A percentile compares a stretch with the other conserved stretches of the same genome.
Evolutionary conservation across 179 eudicot genomes (phyloP).

Genomic region (Patellifolia procumbens): DNA sequence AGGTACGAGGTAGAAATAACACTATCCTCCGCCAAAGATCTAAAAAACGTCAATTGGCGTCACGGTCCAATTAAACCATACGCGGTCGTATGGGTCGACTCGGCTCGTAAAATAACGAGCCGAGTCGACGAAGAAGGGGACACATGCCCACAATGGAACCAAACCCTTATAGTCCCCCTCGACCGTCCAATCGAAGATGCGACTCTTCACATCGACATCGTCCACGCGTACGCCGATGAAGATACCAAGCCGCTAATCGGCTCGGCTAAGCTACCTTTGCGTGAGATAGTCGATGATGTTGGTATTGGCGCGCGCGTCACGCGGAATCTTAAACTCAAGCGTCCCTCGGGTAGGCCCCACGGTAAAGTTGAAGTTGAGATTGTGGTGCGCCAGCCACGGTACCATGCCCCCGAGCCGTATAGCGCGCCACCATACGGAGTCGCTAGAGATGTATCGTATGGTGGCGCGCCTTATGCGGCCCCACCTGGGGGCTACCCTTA

Average conservation of each 20-base stretch:
- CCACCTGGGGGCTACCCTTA: too few relatives aligned
- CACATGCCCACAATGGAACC: constrained; percentile 59
- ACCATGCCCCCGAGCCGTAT: constrained; percentile 54
- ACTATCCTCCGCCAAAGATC: constrained; percentile 60
- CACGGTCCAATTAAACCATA: constrained; percentile 65
- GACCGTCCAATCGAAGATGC: constrained; percentile 53
- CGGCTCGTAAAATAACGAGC: constrained; percentile 50
- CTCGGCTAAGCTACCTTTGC: constrained; percentile 51
- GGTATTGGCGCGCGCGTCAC: constrained; percentile 39
- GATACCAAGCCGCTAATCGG: constrained; percentile 71
- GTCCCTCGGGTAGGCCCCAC: constrained; percentile 86
- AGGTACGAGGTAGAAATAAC: constrained; percentile 55
- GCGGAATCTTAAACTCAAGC: constrained; percentile 50
- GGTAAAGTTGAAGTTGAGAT: constrained; percentile 57
- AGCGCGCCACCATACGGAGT: too few relatives aligned
- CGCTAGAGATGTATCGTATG: too few relatives aligned
- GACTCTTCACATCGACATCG: constrained; percentile 52
- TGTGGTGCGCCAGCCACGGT: constrained; percentile 40
- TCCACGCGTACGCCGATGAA: constrained; percentile 51
- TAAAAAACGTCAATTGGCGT: constrained; percentile 85
- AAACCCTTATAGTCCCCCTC: constrained; percentile 49
- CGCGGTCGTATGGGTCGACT: constrained; percentile 80
- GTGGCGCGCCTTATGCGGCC: too few relatives aligned
- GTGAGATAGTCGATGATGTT: constrained; percentile 52
- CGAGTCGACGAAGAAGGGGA: constrained; percentile 65